These are phyloP conservation scores for Saccharum spontaneum DNA, from an alignment of 176 grass and related monocot species.

Conservation along the genomic window DNA sequence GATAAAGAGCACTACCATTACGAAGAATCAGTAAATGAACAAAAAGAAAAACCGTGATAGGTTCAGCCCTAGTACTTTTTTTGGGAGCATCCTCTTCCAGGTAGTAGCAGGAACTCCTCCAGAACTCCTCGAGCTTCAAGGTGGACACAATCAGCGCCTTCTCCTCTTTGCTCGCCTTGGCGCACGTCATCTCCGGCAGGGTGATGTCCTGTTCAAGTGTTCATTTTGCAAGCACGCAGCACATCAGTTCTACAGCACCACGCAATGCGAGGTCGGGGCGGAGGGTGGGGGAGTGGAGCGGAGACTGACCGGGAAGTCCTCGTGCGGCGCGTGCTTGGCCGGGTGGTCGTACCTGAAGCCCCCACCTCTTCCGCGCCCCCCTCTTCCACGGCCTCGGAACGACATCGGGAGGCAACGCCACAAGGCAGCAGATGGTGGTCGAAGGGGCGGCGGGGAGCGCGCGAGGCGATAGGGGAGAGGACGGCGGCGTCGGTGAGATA, in stretches of 20 bases:
- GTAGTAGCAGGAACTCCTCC: conserved; percentile 58
- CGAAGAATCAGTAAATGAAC: not conserved
- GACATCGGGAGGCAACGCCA: conserved; percentile 14
- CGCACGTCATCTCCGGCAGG: conserved; percentile 36
- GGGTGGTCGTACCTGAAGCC: not conserved
- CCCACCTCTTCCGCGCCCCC: conserved; percentile 31
- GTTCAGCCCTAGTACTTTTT: conserved; percentile 40
- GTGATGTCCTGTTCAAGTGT: conserved; percentile 27
- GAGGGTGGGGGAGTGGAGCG: not conserved
- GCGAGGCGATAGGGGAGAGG: not conserved
- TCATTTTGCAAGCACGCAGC: not conserved
- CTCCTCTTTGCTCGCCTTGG: conserved; percentile 29
- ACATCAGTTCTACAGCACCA: not conserved
- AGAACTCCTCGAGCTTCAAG: conserved; percentile 43
- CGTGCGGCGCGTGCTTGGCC: conserved; percentile 36
- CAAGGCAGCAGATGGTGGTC: not conserved
- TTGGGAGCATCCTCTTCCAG: conserved; percentile 44
- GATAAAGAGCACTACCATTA: not conserved
- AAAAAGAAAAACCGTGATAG: not conserved
- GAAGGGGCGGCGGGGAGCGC: not conserved
- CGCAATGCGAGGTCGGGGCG: not conserved
- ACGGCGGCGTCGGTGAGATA: not conserved
- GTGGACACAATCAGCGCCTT: conserved; percentile 23
- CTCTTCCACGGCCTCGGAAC: conserved; percentile 43
- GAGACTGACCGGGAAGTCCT: conserved; percentile 47